Evolutionary conservation across 2,329 filamentous ascomycete species (phyloP), one percentile per base, ranked within the genome.

Genomic region (Botryotinia convoluta): DNA sequence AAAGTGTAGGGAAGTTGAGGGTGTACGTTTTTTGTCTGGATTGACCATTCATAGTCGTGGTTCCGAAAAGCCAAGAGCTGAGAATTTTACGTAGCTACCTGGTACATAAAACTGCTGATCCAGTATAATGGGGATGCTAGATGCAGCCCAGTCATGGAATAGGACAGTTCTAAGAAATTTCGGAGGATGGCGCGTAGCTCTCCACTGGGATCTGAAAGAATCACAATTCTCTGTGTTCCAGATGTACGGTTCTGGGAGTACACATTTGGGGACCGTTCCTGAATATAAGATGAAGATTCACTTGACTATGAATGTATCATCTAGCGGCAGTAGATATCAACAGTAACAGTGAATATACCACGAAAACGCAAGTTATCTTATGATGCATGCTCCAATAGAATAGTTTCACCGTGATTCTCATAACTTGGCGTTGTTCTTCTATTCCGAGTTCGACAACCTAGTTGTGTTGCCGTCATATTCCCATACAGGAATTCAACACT

Each of bases 61-160:
- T n/a, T 12, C 2, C 5, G 26, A 54, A 54, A 4, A n/a, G 4
- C 26, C 26, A 29, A 29, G 51, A 54, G 26, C 14, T 5, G 26
- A 29, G 26, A 54, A 54, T 29, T n/a, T n/a, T n/a, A 8, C 48
- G 12, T n/a, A n/a, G 48, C 14, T n/a, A n/a, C 26, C 48, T 16
- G 3, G 1, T 29, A 54, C 29, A 16, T n/a, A 54, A 54, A 12
- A 8, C 1, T n/a, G 0, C 4, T n/a, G 26, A n/a, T n/a, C 12
- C 26, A 16, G 26, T 54, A 26, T 54, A 54, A 12, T 16, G 4
- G 12, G 5, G 5, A 54, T 54, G n/a, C 26, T 54, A 16, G 48
- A n/a, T 54, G 7, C 9, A 14, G 1, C 12, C 26, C 4, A n/a
- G 48, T 54, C 10, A 26, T 12, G 26, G 48, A 51, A 4, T 3